Evolutionary conservation across 75 land plant species (phyloP).

Genomic region (Isoetes taiwanensis): DNA sequence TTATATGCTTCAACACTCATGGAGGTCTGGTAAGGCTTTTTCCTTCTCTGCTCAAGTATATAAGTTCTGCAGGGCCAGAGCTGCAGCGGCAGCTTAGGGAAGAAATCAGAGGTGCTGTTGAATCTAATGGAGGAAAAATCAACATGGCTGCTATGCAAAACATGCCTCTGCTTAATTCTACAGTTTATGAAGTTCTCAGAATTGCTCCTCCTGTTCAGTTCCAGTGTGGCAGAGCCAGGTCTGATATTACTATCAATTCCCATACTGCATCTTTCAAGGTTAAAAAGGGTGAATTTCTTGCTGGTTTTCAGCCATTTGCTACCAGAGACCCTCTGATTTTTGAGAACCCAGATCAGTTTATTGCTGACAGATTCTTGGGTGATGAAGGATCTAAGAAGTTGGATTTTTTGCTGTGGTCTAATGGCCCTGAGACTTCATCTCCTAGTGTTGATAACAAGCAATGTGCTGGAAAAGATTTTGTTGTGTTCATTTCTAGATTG

Average conservation of each 20-base stretch:
- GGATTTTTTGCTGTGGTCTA: not conserved
- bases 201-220: constrained; percentile 65
- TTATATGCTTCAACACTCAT: too few species aligned
- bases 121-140: constrained; percentile 11
- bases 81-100: constrained; percentile 11
- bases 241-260: constrained; percentile 44
- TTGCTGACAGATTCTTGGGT: constrained; percentile 51
- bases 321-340: constrained; percentile 60
- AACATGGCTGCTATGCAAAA: constrained; percentile 28
- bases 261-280: constrained; percentile 46
- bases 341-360: constrained; percentile 47
- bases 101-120: constrained; percentile 22
- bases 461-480: not conserved
- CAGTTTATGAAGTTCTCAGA: constrained; percentile 58
- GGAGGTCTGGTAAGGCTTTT: constrained; percentile 27
- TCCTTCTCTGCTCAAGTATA: constrained; percentile 15
- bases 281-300: constrained; percentile 60
- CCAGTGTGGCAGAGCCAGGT: constrained; percentile 54
- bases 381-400: not conserved
- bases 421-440: not conserved
- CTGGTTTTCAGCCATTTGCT: constrained; percentile 65
- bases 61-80: constrained; percentile 12
- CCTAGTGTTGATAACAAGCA: not conserved
- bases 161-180: constrained; percentile 48
- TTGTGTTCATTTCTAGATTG: not conserved